phyloP scores from a whole-genome alignment of 169 alveolate species.

The Hepatocystis sp. region DNA sequence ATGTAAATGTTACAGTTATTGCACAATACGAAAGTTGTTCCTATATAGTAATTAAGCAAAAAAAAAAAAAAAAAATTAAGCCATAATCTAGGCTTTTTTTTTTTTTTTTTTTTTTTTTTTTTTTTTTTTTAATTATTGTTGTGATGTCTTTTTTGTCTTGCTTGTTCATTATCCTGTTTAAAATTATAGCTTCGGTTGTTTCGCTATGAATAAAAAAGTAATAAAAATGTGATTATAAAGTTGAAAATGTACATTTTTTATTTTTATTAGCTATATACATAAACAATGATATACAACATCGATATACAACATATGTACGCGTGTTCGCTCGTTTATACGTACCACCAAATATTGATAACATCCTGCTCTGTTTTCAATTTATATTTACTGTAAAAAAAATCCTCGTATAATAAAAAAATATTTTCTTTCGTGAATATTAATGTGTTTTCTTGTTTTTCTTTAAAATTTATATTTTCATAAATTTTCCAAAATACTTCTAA shows the following conservation, averaged over 20 bases:
- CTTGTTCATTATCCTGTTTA: constrained; percentile 64
- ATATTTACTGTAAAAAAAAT: constrained; percentile 33
- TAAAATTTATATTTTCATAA: constrained; percentile 61
- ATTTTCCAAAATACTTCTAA: constrained; percentile 60
- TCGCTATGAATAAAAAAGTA: constrained; percentile 24
- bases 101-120: constrained; percentile 3
- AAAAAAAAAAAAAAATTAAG: not conserved
- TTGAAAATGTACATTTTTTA: not conserved
- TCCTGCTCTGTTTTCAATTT: constrained; percentile 67
- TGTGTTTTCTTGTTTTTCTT: constrained; percentile 48
- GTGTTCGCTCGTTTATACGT: not conserved
- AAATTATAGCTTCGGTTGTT: constrained; percentile 26
- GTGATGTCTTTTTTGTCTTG: constrained; percentile 42
- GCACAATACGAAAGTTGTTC: too few species aligned
- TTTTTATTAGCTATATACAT: not conserved
- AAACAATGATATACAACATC: not conserved
- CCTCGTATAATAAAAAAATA: constrained; percentile 62
- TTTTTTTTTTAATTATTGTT: constrained; percentile 25
- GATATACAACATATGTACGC: not conserved
- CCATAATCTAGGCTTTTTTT: not conserved
- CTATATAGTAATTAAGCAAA: not conserved
- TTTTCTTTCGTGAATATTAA: constrained; percentile 57
- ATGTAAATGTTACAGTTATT: too few species aligned
- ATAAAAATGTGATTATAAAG: not conserved
- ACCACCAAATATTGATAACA: constrained; percentile 53